These are phyloP conservation scores for Melaleuca quinquenervia DNA, from an alignment of 345 rosid genomes.

Conservation along the genomic window DNA sequence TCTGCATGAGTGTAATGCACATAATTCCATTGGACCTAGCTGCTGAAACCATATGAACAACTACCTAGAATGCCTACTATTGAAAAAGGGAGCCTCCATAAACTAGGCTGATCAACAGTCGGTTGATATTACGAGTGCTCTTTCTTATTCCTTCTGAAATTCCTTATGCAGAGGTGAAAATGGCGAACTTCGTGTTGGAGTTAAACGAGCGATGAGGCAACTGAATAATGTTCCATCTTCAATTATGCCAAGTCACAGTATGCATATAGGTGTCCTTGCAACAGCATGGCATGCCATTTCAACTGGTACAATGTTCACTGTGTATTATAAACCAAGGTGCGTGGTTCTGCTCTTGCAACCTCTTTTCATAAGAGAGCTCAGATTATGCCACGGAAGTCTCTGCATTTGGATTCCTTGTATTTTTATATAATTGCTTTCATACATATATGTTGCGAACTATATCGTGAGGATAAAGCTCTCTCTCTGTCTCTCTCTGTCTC, in stretches of 20 bases:
- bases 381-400: not conserved
- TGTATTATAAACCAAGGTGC: slow-evolving; percentile 57
- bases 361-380: not conserved
- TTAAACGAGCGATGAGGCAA: slow-evolving; percentile 44
- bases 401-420: not conserved
- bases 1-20: not conserved
- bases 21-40: not conserved
- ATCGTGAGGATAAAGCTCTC: not conserved
- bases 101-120: not conserved
- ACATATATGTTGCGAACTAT: not conserved
- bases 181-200: slow-evolving; percentile 58
- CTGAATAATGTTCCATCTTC: slow-evolving; percentile 44
- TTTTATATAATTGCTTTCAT: not conserved
- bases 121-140: not conserved
- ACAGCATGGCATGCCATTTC: slow-evolving; percentile 54
- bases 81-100: not conserved
- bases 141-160: not conserved
- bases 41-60: not conserved
- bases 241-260: slow-evolving; percentile 56
- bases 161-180: slow-evolving; percentile 31
- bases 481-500: not conserved
- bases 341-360: not conserved
- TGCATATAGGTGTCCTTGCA: slow-evolving; percentile 64
- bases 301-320: slow-evolving; percentile 41
- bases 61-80: not conserved